Conservation (phyloP, 345 rosid species). For the Linum tenue region DNA sequence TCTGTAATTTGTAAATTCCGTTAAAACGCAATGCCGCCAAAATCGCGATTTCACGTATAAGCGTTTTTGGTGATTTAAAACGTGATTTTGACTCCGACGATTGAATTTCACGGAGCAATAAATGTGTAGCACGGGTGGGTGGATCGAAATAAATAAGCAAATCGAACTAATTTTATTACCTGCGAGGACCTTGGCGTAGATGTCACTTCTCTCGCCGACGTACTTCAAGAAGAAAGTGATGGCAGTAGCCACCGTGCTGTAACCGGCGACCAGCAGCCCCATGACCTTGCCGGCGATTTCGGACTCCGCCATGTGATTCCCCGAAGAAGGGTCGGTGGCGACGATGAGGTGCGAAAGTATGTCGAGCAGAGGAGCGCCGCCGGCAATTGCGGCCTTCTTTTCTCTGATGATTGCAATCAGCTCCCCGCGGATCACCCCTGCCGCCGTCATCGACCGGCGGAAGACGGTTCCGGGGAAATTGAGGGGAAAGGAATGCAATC, state of each 20-base stretch:
- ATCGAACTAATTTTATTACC: conserved; percentile 16
- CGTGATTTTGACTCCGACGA: too few species aligned
- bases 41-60: background rate
- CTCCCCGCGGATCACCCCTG: conserved; percentile 26
- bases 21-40: background rate
- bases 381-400: conserved; percentile 29
- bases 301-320: conserved; percentile 38
- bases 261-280: conserved; percentile 50
- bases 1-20: conserved; percentile 13
- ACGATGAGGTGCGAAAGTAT: conserved; percentile 33
- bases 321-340: conserved; percentile 24
- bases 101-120: too few species aligned
- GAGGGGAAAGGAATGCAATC: conserved; percentile 41
- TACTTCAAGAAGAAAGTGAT: conserved; percentile 51
- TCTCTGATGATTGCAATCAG: conserved; percentile 23
- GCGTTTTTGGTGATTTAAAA: too few species aligned
- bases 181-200: conserved; percentile 30
- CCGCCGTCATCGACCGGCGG: conserved; percentile 30
- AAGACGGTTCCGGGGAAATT: conserved; percentile 35
- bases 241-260: conserved; percentile 46
- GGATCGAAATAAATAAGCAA: background rate
- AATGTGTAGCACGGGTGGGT: too few species aligned
- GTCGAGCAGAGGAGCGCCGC: conserved; percentile 24
- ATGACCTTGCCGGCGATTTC: conserved; percentile 46
- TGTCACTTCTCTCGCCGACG: conserved; percentile 41